Percentiles rank a stretch among this genome's conserved stretches.
Conservation (phyloP, 495 filamentous ascomycete species). For the Xylaria curta region DNA sequence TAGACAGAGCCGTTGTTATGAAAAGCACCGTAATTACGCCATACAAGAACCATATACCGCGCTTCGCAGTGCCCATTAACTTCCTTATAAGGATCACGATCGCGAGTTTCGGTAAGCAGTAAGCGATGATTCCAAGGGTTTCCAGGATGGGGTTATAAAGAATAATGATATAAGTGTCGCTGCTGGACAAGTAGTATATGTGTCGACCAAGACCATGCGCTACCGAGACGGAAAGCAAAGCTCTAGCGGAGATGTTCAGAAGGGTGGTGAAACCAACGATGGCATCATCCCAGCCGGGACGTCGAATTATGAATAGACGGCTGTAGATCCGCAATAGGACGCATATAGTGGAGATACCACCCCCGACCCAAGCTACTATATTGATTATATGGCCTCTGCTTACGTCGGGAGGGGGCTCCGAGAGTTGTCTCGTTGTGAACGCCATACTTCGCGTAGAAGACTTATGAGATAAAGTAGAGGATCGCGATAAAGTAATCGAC, state of each 20-base stretch:
- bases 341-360: neutral
- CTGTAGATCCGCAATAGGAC: constrained; percentile 6
- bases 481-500: neutral
- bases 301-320: neutral
- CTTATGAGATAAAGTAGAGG: neutral
- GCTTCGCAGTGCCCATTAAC: neutral
- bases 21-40: neutral
- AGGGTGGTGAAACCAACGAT: neutral
- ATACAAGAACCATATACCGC: constrained; percentile 7
- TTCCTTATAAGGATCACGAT: neutral
- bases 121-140: neutral
- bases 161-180: neutral
- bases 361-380: neutral
- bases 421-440: neutral
- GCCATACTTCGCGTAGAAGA: neutral
- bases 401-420: neutral
- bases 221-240: neutral
- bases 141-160: neutral
- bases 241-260: neutral
- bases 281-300: constrained; percentile 9
- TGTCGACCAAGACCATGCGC: neutral
- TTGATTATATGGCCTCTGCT: constrained; percentile 2
- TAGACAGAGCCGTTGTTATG: neutral
- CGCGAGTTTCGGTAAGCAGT: constrained; percentile 3
- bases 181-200: neutral